Percentiles rank a stretch among this genome's conserved stretches.
Conservation (phyloP, 2,329 filamentous ascomycete genomes). For the Trichoderma oligosporum region DNA sequence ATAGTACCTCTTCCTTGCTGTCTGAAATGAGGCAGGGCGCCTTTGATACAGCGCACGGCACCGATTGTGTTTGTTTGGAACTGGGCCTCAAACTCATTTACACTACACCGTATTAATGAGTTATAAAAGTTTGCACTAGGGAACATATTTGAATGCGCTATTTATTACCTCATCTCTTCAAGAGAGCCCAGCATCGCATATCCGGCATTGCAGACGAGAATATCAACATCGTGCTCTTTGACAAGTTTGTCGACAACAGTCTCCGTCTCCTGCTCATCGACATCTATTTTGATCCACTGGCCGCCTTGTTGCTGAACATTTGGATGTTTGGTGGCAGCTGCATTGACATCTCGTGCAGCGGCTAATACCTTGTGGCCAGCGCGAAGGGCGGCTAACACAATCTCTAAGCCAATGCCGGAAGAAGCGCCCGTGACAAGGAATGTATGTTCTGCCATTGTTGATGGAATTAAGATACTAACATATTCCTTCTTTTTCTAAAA, state of each 20-base stretch:
- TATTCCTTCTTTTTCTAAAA: neutral
- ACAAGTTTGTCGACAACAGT: neutral
- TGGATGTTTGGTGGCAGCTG: neutral
- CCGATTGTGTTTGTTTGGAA: slow-evolving; percentile 1
- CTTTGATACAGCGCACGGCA: slow-evolving; percentile 5
- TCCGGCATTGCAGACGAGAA: neutral
- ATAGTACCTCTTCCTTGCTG: neutral
- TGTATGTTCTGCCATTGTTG: neutral
- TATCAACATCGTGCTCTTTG: neutral
- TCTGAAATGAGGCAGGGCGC: slow-evolving; percentile 1
- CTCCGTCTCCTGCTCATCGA: neutral
- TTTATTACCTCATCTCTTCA: slow-evolving; percentile 4
- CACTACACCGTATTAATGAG: neutral
- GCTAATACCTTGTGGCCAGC: slow-evolving; percentile 2
- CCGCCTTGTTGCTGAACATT: neutral
- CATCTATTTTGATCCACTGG: slow-evolving; percentile 1
- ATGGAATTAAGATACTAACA: neutral
- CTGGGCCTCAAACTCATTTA: neutral
- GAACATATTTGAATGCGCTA: neutral
- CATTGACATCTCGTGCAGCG: neutral
- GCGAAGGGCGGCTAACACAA: neutral
- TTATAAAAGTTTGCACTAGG: neutral
- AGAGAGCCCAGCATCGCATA: slow-evolving; percentile 1
- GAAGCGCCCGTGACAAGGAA: slow-evolving; percentile 5
- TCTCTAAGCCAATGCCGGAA: slow-evolving; percentile 5